phyloP scores from a whole-genome alignment of 2,329 filamentous ascomycete species.

The Cercospora zeina region DNA sequence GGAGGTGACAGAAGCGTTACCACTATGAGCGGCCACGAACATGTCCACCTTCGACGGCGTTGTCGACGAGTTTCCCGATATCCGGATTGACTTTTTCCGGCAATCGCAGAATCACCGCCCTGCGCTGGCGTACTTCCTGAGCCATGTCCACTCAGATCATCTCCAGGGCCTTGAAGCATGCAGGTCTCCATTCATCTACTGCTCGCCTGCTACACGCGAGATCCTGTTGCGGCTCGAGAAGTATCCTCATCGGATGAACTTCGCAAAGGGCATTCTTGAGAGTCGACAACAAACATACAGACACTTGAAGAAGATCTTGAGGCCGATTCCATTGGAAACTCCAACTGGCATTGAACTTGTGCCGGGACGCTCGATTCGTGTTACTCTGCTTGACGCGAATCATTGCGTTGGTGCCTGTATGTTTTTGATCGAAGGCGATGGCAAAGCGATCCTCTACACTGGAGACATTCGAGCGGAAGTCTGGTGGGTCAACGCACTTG shows the following conservation, averaged over 20 bases:
- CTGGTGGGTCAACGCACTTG: constrained; percentile 78
- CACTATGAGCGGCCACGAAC: constrained; percentile 16
- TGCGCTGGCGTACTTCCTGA: constrained; percentile 82
- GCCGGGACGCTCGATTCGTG: constrained; percentile 67
- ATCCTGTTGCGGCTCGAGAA: constrained; percentile 74
- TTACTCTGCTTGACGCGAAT: constrained; percentile 87
- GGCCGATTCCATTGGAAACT: constrained; percentile 78
- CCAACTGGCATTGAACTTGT: constrained; percentile 73
- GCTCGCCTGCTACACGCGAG: constrained; percentile 77
- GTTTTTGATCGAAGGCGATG: constrained; percentile 79
- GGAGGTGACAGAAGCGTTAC: not conserved
- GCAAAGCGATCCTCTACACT: constrained; percentile 78
- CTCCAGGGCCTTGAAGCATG: constrained; percentile 75
- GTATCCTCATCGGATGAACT: constrained; percentile 77
- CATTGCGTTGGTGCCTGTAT: constrained; percentile 89
- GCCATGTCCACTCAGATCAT: constrained; percentile 91
- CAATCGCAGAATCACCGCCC: constrained; percentile 51
- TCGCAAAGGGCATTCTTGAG: constrained; percentile 74
- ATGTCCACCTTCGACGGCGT: constrained; percentile 80
- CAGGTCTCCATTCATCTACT: constrained; percentile 82
- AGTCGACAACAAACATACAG: constrained; percentile 71
- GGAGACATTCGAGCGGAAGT: constrained; percentile 83
- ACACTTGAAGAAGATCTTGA: constrained; percentile 70
- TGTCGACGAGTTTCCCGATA: constrained; percentile 74
- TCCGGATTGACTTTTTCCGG: constrained; percentile 82